Evolutionary conservation across 805 yeast genomes (phyloP), one percentile per base, ranked within the genome.

Genomic region (Ogataea degrootiae): DNA sequence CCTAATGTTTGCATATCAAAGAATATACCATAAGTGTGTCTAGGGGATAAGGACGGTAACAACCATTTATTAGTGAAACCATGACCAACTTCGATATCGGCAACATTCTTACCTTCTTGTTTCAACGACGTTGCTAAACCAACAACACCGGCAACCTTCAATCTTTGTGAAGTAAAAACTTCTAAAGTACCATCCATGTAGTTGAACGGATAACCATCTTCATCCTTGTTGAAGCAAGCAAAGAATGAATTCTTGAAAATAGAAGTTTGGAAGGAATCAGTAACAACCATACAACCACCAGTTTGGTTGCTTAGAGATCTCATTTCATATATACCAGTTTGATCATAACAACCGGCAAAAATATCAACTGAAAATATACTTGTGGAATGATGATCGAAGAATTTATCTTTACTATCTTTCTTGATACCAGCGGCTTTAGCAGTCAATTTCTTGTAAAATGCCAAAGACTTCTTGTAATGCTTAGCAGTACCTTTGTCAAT

Each of bases 341-440:
- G 98, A 71, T 91, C 98, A 66, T 88, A 89, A 71, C 96, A 87
- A 52, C 97, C 97, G 31, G 96, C 96, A 69, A 87, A 90, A 42
- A 91, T 80, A 67, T 91, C 97, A 49, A 91, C 82, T 29, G 92
- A 80, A 61, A 88, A 96, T 15, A 89, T 87, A 54, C 80, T 79
- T 22, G 70, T 68, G 17, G 71, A 61, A 37, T 61, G 60, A 31
- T 61, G 65, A 51, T 68, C 72, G 41, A 61, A 59, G 49, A 60
- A 62, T 51, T 68, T 68, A 52, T 68, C 72, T 41, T 67, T 68
- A 33, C 55, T 42, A 46, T 65, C 70, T 47, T 65, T 67, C 50
- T 63, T 65, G 38, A 59, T 42, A 56, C 76, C 75, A 42, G 92
- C 79, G 35, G 87, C 87, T 55, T 83, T 84, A 39, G 79, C 76